Evolutionary conservation across 208 protist species (phyloP), one percentile per base, ranked within the genome.

Genomic region (Crithidia acanthocephali): DNA sequence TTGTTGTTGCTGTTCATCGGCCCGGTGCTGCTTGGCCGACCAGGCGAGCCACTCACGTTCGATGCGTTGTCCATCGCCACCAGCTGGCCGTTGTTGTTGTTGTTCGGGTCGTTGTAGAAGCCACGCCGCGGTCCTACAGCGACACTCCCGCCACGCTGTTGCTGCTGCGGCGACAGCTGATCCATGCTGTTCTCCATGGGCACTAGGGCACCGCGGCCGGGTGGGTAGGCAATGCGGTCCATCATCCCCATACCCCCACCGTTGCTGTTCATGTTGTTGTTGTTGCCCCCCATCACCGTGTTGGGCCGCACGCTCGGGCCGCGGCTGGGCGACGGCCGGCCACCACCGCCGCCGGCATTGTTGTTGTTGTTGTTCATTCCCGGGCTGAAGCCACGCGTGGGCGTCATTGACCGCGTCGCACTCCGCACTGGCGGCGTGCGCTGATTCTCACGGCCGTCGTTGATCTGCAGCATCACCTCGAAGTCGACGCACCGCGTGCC

Each of bases 401-500:
- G 67, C 8, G 72, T 76, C 9, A 76, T 67, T 28, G 70, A 80
- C n/a, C 71, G 65, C 18, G 61, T 83, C 20, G 50, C 70, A 32
- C 56, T 78, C 44, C 71, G 80, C 77, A 76, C 72, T 18, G 81
- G 62, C 45, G 76, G 75, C 11, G 72, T 61, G 18, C 78, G 72
- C n/a, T 58, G 57, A 55, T 45, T 68, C 62, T 56, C 68, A n/a
- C 47, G 28, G 32, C 52, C 58, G 53, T 75, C 72, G 32, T 72
- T 74, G 27, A 93, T 74, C 65, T 94, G 87, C 47, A 97, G 48
- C 35, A 76, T 75, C 47, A 92, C 85, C 67, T 94, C 92, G 23
- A 97, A 80, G 69, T 92, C 88, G 30, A 97, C 72, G 55, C 80
- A 94, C 52, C 70, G 80, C 1, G 71, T 70, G 51, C 84, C 84